phyloP scores from a whole-genome alignment of 225 moss, liverwort and hornwort genomes.

The Rhytidiadelphus loreus region DNA sequence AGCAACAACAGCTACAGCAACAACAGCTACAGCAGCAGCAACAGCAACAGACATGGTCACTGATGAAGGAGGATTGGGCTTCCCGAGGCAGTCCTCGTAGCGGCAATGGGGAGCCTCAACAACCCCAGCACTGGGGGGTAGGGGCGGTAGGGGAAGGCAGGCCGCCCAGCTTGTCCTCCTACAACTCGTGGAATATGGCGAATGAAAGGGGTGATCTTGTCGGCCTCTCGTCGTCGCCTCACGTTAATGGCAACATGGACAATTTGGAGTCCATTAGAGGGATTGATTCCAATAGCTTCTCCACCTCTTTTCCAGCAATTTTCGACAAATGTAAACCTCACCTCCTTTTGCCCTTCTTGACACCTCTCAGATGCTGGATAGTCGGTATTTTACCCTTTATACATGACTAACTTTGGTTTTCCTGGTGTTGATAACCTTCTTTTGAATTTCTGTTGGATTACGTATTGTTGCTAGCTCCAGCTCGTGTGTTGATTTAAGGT shows the following conservation, averaged over 20 bases:
- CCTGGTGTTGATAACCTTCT: neutral
- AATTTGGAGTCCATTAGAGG: conserved; percentile 55
- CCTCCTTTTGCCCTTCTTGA: neutral
- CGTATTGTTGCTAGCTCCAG: neutral
- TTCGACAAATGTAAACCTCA: conserved; percentile 61
- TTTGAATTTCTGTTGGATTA: neutral
- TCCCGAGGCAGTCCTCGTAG: conserved; percentile 36
- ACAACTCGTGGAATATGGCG: conserved; percentile 60
- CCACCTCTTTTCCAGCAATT: conserved; percentile 76
- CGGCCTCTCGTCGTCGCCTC: conserved; percentile 56
- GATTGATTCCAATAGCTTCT: conserved; percentile 60
- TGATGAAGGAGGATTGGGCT: conserved; percentile 42
- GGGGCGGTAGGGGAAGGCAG: conserved; percentile 45
- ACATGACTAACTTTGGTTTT: neutral
- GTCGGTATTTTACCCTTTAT: no score
- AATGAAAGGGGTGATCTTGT: conserved; percentile 47
- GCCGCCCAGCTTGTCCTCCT: conserved; percentile 48
- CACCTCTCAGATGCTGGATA: neutral
- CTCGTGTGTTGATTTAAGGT: neutral
- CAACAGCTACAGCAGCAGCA: neutral
- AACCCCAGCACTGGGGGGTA: conserved; percentile 22
- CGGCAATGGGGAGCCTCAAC: conserved; percentile 4
- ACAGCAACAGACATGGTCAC: conserved; percentile 11
- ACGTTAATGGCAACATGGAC: conserved; percentile 53
- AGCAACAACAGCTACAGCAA: neutral